Conservation (phyloP, 768 basidiomycete species). For the Suillus clintonianus region DNA sequence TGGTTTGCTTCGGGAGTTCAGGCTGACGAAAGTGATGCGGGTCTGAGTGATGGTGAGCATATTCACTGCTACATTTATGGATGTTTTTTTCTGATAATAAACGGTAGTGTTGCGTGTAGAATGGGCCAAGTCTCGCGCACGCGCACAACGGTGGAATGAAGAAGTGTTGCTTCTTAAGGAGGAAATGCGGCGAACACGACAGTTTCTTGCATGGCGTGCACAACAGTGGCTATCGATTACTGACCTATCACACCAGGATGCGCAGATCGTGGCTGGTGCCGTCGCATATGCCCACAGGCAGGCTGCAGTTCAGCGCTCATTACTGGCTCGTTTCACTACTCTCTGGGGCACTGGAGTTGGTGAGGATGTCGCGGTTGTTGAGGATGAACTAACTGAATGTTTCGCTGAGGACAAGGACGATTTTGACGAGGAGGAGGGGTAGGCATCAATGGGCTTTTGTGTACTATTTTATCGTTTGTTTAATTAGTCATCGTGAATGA, state of each 20-base stretch:
- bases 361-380: no score
- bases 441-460: no score
- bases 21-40: not conserved
- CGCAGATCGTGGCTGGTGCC: constrained; percentile 1
- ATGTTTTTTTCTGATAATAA: not conserved
- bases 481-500: no score
- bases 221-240: no score
- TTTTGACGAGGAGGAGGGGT: no score
- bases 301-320: not conserved
- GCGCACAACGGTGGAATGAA: constrained; percentile 26
- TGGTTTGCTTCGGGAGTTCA: constrained; percentile 13
- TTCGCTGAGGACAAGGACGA: no score
- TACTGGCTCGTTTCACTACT: not conserved
- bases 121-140: constrained; percentile 25
- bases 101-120: constrained; percentile 20
- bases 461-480: no score
- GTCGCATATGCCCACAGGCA: constrained; percentile 11
- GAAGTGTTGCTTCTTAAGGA: constrained; percentile 23
- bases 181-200: constrained; percentile 28
- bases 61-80: not conserved
- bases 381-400: no score
- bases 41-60: constrained; percentile 11
- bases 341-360: not conserved
- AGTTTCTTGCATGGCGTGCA: constrained; percentile 12
- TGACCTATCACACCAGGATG: not conserved